A percentile compares a stretch with the other conserved stretches of the same genome.
Evolutionary conservation across 1,139 yeast genomes (phyloP).

Genomic region (Blastobotrys ciferrii): DNA sequence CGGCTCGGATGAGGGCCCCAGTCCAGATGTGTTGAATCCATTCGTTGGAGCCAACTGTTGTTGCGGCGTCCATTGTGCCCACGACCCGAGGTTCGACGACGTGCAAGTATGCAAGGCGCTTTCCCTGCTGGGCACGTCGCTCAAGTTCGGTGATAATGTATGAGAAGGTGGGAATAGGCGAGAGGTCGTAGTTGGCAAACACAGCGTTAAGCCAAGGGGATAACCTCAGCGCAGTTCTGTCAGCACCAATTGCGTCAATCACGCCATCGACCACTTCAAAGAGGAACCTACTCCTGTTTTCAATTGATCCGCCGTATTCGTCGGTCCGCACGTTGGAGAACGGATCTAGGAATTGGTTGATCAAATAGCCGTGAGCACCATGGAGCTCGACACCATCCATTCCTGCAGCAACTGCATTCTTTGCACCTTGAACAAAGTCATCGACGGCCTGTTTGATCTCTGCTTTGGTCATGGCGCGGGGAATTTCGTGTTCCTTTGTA

Average conservation of each 20-base stretch:
- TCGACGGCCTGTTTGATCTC: slow-evolving; percentile 45
- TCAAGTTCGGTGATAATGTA: slow-evolving; percentile 34
- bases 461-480: slow-evolving; percentile 44
- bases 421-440: slow-evolving; percentile 46
- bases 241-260: slow-evolving; percentile 46
- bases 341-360: slow-evolving; percentile 58
- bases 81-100: slow-evolving; percentile 48
- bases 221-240: slow-evolving; percentile 54
- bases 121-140: slow-evolving; percentile 35
- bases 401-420: slow-evolving; percentile 54
- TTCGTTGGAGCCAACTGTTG: slow-evolving; percentile 29
- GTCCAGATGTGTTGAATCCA: slow-evolving; percentile 45
- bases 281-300: slow-evolving; percentile 59
- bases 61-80: slow-evolving; percentile 20
- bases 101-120: slow-evolving; percentile 51
- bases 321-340: slow-evolving; percentile 59
- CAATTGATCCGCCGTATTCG: slow-evolving; percentile 65
- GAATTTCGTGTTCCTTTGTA: slow-evolving; percentile 26
- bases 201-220: slow-evolving; percentile 58
- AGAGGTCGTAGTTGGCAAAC: slow-evolving; percentile 22
- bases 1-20: slow-evolving; percentile 50
- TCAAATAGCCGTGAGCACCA: slow-evolving; percentile 64
- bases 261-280: slow-evolving; percentile 57
- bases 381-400: slow-evolving; percentile 71
- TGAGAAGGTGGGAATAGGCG: slow-evolving; percentile 33